Base-by-base conservation (phyloP, 2,329 filamentous ascomycete species). In the Xylaria sp. region DNA sequence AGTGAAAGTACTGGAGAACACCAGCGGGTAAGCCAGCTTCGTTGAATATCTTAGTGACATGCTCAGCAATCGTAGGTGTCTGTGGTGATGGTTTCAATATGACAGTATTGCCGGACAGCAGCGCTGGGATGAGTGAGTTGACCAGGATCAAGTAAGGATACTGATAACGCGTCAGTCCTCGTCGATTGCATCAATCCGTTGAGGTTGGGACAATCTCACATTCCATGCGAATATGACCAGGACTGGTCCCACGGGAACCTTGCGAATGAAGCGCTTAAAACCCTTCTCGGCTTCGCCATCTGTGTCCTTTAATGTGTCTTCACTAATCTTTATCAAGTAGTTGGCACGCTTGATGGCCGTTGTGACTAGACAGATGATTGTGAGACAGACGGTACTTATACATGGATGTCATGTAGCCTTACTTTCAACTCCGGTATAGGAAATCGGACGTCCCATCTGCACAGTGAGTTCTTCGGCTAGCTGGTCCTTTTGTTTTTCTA, bases 221-320 rank as follows among this genome's bases (percentile, higher is more conserved):
- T 98, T 98, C 94, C 94, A 98, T 0, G 94, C 91, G 78, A 97
- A 97, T 64, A 98, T 87, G 68, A 97, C 85, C 62, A 98, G 83
- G 15, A 95, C 91, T 11, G 93, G 92, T 0, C 94, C 94, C 55
- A 97, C 86, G 0, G 94, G 92, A 8, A 92, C 87, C 78, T 96
- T 96, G 76, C 89, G 89, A 74, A 98, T 92, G 74, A 92, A 97
- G 68, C 94, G 86, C 79, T 89, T 93, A 82, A 97, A 97, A 0
- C 94, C 94, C 72, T 90, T 87, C 78, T 98, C 92, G 2, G 87
- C 78, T 75, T 96, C 92, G 8, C 94, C 94, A 31, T 90, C 86
- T 0, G 92, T 93, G 70, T 96, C 91, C 72, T 89, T 87, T 56
- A 98, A 82, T 1, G 87, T 87, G 43, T 95, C 90, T 11, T 89